Evolutionary conservation across 2,329 filamentous ascomycete genomes (phyloP).

Genomic region (Dactylellina haptotyla): DNA sequence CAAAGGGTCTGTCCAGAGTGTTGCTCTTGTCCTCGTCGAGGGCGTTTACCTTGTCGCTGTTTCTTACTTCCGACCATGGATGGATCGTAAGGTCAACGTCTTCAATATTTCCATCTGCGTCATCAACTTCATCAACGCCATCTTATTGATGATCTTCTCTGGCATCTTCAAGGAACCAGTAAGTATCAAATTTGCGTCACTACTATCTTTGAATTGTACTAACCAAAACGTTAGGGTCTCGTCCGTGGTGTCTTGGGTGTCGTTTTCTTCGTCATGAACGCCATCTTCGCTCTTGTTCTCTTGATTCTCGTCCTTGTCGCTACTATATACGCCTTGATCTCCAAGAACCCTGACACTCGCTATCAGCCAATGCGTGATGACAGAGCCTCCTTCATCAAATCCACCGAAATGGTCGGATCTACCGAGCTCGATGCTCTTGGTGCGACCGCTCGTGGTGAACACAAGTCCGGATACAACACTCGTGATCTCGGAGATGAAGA

Average conservation of each 20-base stretch:
- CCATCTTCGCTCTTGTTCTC: conserved; percentile 81
- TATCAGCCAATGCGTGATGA: conserved; percentile 98
- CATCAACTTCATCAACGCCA: conserved; percentile 88
- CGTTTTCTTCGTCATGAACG: conserved; percentile 87
- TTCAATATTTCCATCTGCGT: conserved; percentile 94
- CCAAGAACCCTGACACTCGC: conserved; percentile 91
- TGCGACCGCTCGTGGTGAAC: conserved; percentile 84
- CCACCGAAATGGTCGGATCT: conserved; percentile 77
- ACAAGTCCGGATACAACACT: conserved; percentile 70
- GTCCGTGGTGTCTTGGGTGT: conserved; percentile 90
- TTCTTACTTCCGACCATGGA: conserved; percentile 87
- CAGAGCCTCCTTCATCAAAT: conserved; percentile 97
- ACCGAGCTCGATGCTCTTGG: conserved; percentile 91
- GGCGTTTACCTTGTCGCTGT: conserved; percentile 78
- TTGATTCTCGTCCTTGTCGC: conserved; percentile 83
- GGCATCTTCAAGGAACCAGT: conserved; percentile 83
- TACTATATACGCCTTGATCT: conserved; percentile 81
- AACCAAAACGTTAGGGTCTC: conserved; percentile 67
- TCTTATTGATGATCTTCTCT: conserved; percentile 90
- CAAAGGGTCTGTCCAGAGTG: conserved; percentile 76
- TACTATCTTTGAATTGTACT: conserved; percentile 32
- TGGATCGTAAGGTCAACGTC: conserved; percentile 97
- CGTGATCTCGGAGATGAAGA: conserved; percentile 79
- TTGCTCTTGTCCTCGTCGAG: conserved; percentile 85
- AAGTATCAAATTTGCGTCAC: conserved; percentile 62